Conservation (phyloP, 106 monocot genomes). For the Allium fistulosum region DNA sequence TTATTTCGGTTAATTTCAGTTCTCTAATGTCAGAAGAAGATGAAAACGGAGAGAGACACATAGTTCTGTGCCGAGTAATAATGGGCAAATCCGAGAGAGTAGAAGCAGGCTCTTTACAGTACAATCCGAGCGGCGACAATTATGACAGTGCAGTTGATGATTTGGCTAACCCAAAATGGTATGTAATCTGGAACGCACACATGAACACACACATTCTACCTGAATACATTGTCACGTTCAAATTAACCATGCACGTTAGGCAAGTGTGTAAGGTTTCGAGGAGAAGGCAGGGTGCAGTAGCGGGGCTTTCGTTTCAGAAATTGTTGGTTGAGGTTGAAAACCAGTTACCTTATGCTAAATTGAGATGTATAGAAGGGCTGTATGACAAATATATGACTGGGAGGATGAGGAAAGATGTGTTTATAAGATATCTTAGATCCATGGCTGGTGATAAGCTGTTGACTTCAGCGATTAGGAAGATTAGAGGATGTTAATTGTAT, state of each 20-base stretch:
- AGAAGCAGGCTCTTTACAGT: slow-evolving; percentile 20
- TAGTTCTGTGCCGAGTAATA: slow-evolving; percentile 56
- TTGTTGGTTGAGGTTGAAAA: slow-evolving; percentile 25
- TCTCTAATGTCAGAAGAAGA: slow-evolving; percentile 27
- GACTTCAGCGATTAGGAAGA: slow-evolving; percentile 20
- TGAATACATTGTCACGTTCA: slow-evolving; percentile 55
- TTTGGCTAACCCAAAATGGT: slow-evolving; percentile 36
- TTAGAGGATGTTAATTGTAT: slow-evolving; percentile 15
- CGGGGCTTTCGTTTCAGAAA: slow-evolving; percentile 11
- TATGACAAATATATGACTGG: slow-evolving; percentile 28
- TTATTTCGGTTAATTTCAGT: not conserved
- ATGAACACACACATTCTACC: slow-evolving; percentile 61
- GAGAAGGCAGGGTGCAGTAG: not conserved
- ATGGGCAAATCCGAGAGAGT: slow-evolving; percentile 41
- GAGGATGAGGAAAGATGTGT: slow-evolving; percentile 23
- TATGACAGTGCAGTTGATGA: slow-evolving; percentile 56
- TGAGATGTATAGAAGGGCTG: slow-evolving; percentile 9
- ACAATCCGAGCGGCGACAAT: slow-evolving; percentile 32
- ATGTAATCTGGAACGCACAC: slow-evolving; percentile 50
- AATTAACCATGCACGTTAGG: slow-evolving; percentile 1
- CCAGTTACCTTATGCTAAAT: slow-evolving; percentile 8
- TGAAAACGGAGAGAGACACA: slow-evolving; percentile 40
- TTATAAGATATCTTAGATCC: slow-evolving; percentile 23
- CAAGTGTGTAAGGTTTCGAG: not conserved
- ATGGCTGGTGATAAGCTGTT: slow-evolving; percentile 35